A percentile compares a stretch with the other conserved stretches of the same genome.
phyloP scores from a whole-genome alignment of 1,284 basidiomycete species.

The Malassezia pachydermatis region DNA sequence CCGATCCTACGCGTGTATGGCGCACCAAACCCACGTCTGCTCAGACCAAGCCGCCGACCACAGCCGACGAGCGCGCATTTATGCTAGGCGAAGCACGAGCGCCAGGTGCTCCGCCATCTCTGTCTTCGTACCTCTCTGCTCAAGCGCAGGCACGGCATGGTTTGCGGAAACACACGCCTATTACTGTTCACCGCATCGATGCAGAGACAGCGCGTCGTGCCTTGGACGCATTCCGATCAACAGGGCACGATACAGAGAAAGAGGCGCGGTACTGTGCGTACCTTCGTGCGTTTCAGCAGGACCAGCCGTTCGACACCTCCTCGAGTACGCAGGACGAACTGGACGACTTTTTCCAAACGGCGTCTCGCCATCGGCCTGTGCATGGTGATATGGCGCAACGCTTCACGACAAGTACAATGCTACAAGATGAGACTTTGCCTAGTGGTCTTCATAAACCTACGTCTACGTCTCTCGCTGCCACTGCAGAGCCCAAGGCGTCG shows the following conservation, averaged over 20 bases:
- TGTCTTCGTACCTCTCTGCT: slow-evolving; percentile 84
- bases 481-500: not conserved
- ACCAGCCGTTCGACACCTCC: not conserved
- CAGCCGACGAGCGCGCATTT: slow-evolving; percentile 58
- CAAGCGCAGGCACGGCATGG: slow-evolving; percentile 73
- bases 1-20: slow-evolving; percentile 73
- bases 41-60: not conserved
- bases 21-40: slow-evolving; percentile 53
- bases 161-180: slow-evolving; percentile 20
- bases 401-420: slow-evolving; percentile 55
- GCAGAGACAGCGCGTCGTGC: slow-evolving; percentile 74
- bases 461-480: not conserved
- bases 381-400: slow-evolving; percentile 82
- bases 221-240: slow-evolving; percentile 78
- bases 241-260: slow-evolving; percentile 64
- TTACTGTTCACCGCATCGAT: slow-evolving; percentile 59
- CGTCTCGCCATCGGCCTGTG: slow-evolving; percentile 80
- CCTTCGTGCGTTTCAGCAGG: slow-evolving; percentile 61
- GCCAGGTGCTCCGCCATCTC: slow-evolving; percentile 61
- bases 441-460: not conserved
- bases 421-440: slow-evolving; percentile 1
- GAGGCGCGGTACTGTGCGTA: slow-evolving; percentile 77
- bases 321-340: slow-evolving; percentile 65
- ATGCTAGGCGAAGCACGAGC: slow-evolving; percentile 71
- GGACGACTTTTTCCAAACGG: slow-evolving; percentile 72